Evolutionary conservation across 352 stramenopile species (phyloP), one percentile per base, ranked within the genome.

Genomic region (Phytopythium helicoides): DNA sequence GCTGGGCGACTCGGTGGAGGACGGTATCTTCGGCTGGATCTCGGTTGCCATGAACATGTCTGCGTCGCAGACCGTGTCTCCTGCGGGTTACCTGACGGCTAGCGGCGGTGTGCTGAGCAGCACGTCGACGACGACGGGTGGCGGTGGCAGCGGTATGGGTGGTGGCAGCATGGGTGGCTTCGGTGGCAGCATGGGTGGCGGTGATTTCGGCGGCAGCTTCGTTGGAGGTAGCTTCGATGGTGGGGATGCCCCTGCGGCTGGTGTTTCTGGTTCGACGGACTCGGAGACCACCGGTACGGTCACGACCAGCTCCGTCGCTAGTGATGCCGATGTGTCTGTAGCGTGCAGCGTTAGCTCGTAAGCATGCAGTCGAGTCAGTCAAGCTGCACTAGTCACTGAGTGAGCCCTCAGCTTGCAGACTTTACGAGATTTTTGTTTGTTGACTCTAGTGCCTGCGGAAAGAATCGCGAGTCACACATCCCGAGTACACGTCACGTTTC

Each of bases 41-140:
- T 59, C 54, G 33, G 47, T 67, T 11, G 60, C 45, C 28, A 51
- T 67, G 5, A 54, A 67, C 25, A 63, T 63, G 58, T 62, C 47
- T 10, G 54, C 53, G 40, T 47, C 40, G 22, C 41, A 47, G 41
- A 34, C 41, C 7, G 41, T 47, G 21, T 47, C 41, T 4, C 41
- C 41, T 19, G 41, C 41, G 2, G 41, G 41, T 8, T 47, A 47
- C 41, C 22, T 42, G 46, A 52, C 33, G 46, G 46, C 46, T 3
- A 28, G 33, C 33, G 46, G 46, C 15, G 46, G 46, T 40, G 46
- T 52, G 18, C 9, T 28, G 18, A 53, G 31, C 3, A 22, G 19
- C n/a, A 44, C 33, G 3, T 23, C 40, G 40, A n/a, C n/a, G n/a
- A n/a, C n/a, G n/a, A n/a, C n/a, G n/a, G n/a, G 23, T 25, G 14